phyloP scores from a whole-genome alignment of 1,139 yeast species.

The Spathaspora sp. region DNA sequence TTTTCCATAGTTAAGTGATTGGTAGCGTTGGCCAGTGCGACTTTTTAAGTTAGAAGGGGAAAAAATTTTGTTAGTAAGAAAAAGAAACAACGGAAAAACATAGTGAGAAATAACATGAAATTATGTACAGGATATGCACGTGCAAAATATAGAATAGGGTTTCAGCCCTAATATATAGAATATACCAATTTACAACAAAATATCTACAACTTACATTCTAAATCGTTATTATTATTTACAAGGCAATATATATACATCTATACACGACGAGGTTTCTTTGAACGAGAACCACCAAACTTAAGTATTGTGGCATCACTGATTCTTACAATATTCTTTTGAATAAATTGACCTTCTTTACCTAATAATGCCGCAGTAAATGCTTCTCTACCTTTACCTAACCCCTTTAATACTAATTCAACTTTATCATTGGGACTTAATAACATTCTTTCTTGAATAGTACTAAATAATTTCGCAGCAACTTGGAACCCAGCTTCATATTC shows the following conservation, averaged over 20 bases:
- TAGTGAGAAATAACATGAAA: background rate
- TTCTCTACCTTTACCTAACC: slow-evolving; percentile 86
- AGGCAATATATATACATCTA: slow-evolving; percentile 10
- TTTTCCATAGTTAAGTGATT: background rate
- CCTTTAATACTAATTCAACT: slow-evolving; percentile 72
- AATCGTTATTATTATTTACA: background rate
- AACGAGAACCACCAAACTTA: slow-evolving; percentile 89
- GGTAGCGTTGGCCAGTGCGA: background rate
- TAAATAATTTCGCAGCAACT: slow-evolving; percentile 72
- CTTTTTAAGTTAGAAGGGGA: background rate
- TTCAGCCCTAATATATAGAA: slow-evolving; percentile 5
- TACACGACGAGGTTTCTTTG: slow-evolving; percentile 77
- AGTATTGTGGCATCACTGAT: slow-evolving; percentile 77
- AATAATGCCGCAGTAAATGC: slow-evolving; percentile 82
- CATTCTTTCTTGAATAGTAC: slow-evolving; percentile 61
- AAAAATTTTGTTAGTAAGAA: background rate
- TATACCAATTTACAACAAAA: background rate
- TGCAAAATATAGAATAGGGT: slow-evolving; percentile 5
- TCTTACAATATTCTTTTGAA: slow-evolving; percentile 65
- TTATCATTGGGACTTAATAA: slow-evolving; percentile 51
- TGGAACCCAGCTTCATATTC: slow-evolving; percentile 96
- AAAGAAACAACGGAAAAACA: slow-evolving; percentile 3
- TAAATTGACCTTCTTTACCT: slow-evolving; percentile 81
- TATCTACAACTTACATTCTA: background rate
- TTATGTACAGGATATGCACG: slow-evolving; percentile 5